Evolutionary conservation across 768 basidiomycete genomes (phyloP), one percentile per base, ranked within the genome.

Genomic region (Mycena venus): DNA sequence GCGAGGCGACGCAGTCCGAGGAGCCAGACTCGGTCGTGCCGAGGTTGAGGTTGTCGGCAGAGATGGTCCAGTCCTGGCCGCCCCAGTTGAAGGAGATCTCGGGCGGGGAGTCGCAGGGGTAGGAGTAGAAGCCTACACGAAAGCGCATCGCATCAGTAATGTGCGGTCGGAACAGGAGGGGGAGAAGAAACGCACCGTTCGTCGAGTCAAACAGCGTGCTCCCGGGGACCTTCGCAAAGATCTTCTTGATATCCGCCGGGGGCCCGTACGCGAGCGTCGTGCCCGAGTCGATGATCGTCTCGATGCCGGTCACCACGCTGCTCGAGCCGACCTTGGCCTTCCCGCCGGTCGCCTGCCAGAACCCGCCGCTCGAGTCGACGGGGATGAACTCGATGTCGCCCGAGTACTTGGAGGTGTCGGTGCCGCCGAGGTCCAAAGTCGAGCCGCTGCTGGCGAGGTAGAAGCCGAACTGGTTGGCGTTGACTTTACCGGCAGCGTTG

Each of bases 381-480:
- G 63, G 65, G 63, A 77, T 68, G 62, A 82, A 88, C 31, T 84
- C 85, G 72, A 88, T 77, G 6, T 79, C 76, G n/a, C 85, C 86
- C 25, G 86, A 85, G 82, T 87, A 91, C 73, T 85, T 79, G 25
- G 74, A 74, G 11, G 77, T 70, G 78, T 92, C 85, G 15, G 84
- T 83, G 38, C 89, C 91, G 11, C 90, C 91, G 56, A 92, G 79
- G 73, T 82, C 86, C 27, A 92, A 85, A 80, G 90, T 89, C 25
- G 87, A 84, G 47, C 81, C 83, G 32, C 80, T 81, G 31, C 79
- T 23, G 19, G 85, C 77, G 55, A 90, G 83, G 61, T 86, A 85
- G 75, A 91, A 85, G 44, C 84, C 83, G 73, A 90, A 90, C 55
- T 83, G 79, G 56, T 82, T 77, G 34, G 83, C 76, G 5, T 80